These are phyloP conservation scores for Bjerkandera adusta DNA, from an alignment of 1,284 basidiomycete species.

Conservation along the genomic window DNA sequence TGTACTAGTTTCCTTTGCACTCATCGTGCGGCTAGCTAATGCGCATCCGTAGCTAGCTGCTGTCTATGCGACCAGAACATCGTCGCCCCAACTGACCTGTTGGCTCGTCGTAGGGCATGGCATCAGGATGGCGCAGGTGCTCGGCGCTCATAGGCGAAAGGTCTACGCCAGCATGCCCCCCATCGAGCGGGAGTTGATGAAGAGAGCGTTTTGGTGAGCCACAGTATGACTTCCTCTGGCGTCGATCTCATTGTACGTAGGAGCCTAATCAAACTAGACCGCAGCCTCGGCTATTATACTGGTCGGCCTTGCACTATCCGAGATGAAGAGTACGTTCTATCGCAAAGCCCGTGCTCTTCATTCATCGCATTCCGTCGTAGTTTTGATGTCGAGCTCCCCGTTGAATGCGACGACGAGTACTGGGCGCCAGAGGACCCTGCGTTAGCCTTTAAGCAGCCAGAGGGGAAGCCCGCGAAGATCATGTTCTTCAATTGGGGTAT, in stretches of 20 bases:
- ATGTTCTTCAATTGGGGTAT: constrained; percentile 67
- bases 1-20: constrained; percentile 2
- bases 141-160: constrained; percentile 40
- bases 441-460: constrained; percentile 60
- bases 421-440: constrained; percentile 60
- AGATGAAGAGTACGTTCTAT: constrained; percentile 73
- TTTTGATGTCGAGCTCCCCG: constrained; percentile 50
- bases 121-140: constrained; percentile 47
- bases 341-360: too few relatives aligned
- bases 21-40: not conserved
- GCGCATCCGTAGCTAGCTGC: constrained; percentile 30
- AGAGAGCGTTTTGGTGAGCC: constrained; percentile 71
- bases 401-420: constrained; percentile 86
- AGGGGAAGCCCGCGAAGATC: constrained; percentile 54
- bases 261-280: constrained; percentile 63
- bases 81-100: constrained; percentile 43
- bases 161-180: constrained; percentile 28
- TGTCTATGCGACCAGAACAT: constrained; percentile 38
- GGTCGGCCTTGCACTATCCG: constrained; percentile 83
- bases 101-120: constrained; percentile 25
- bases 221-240: not conserved
- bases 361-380: too few relatives aligned
- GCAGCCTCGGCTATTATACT: constrained; percentile 64
- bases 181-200: constrained; percentile 52
- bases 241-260: constrained; percentile 30